Percentiles rank a stretch among this genome's conserved stretches.
Evolutionary conservation across 2,329 filamentous ascomycete genomes (phyloP).

Genomic region (Chaetomium sp.): DNA sequence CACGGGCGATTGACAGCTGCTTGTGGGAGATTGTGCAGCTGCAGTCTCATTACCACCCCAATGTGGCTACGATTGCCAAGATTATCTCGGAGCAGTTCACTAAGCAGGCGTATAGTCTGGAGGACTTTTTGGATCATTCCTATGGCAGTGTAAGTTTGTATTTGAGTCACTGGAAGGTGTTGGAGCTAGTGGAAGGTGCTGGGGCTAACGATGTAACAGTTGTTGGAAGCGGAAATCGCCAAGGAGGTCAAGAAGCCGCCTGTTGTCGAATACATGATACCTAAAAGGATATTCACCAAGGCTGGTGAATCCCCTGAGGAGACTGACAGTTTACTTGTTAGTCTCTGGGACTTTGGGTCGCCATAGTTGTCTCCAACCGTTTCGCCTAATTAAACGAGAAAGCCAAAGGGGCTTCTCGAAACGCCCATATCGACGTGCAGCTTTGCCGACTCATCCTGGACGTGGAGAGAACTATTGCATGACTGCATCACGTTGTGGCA

Average conservation of each 20-base stretch:
- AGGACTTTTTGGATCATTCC: constrained; percentile 94
- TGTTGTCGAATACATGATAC: constrained; percentile 90
- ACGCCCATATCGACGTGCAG: no score
- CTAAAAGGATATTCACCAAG: constrained; percentile 67
- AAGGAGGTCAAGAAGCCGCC: constrained; percentile 81
- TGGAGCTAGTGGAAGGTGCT: not conserved
- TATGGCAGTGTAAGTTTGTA: constrained; percentile 64
- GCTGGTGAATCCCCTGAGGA: constrained; percentile 38
- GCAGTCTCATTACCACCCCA: constrained; percentile 92
- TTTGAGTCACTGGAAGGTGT: not conserved
- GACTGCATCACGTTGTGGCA: no score
- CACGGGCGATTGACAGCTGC: constrained; percentile 81
- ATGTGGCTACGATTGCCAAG: constrained; percentile 86
- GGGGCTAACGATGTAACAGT: constrained; percentile 42
- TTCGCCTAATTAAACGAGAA: no score
- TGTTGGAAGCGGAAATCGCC: constrained; percentile 75
- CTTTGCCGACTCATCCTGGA: no score
- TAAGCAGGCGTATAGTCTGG: constrained; percentile 88
- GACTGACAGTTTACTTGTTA: constrained; percentile 51
- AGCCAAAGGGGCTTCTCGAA: no score
- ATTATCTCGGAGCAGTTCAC: constrained; percentile 97
- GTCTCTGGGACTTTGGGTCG: constrained; percentile 52
- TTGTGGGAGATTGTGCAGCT: constrained; percentile 92
- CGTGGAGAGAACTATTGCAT: no score
- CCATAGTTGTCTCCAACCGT: not conserved